Base-by-base conservation (phyloP, 1,284 basidiomycete species). In the Peniophora sp. region DNA sequence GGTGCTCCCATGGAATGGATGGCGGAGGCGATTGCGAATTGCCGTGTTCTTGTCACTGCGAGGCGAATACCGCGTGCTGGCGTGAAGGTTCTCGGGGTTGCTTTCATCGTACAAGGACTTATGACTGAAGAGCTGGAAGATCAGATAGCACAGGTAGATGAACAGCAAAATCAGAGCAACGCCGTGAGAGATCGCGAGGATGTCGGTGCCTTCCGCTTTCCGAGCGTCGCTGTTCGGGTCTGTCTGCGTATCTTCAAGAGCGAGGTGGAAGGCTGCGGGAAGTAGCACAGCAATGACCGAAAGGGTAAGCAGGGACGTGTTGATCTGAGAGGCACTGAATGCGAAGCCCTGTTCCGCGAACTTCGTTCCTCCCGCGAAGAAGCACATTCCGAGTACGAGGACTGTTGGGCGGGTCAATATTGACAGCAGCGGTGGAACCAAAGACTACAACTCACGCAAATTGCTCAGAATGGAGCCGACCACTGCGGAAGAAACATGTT, bases 51-150 rank as follows among this genome's bases (percentile, higher is more conserved):
- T 41, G 18, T 5, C 5, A 8, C 37, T n/a, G 15, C n/a, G 37
- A 41, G 37, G 37, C 6, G n/a, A 20, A 15, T 41, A 41, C 8
- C 5, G 8, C 37, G 37, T 32, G 27, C 27, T 32, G 6, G 27
- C 27, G 27, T 32, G 57, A 24, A 59, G 65, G 2, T 64, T 62
- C 2, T 62, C 60, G 34, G 69, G 59, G 11, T 60, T 51, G 5
- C 8, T 41, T 42, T 86, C 83, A 10, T 76, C 66, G 62, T 90
- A 95, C 5, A 94, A 70, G 34, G 75, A 66, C 44, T 86, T 78
- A 68, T 96, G 92, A 0, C 90, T 88, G 65, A 82, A 91, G 10
- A 96, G 81, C 63, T 94, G 91, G 75, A 96, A 96, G 45, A 85
- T 63, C 15, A 95, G 75, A 62, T 90, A 92, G 20, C 74, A 78